Conservation (phyloP, 192 early-diverging fungal genomes). For the Coemansia sp. region DNA sequence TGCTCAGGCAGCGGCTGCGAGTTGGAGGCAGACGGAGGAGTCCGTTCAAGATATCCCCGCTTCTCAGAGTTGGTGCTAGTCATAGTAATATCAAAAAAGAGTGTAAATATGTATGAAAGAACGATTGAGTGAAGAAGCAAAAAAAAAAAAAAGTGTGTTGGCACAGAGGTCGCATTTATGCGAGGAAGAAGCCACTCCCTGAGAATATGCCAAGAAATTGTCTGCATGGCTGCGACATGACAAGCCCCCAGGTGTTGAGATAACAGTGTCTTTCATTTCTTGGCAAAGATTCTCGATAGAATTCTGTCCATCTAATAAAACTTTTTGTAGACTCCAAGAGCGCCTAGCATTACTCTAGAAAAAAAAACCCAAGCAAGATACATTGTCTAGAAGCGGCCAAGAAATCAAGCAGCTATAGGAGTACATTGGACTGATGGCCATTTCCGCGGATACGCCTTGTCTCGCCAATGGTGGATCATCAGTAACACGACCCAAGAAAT, state of each 20-base stretch:
- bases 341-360: neutral
- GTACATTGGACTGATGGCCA: neutral
- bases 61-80: slow-evolving; percentile 2
- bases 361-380: neutral
- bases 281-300: slow-evolving; percentile 1
- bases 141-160: neutral
- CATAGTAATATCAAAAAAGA: neutral
- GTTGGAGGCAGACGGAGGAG: neutral
- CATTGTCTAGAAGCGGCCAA: neutral
- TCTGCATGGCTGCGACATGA: neutral
- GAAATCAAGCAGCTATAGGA: slow-evolving; percentile 13
- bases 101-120: neutral
- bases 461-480: slow-evolving; percentile 39
- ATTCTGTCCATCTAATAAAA: neutral
- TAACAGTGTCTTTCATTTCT: neutral
- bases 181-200: neutral
- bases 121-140: neutral
- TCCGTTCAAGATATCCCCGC: neutral
- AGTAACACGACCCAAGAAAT: slow-evolving; percentile 43
- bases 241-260: neutral
- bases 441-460: slow-evolving; percentile 25
- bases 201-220: neutral
- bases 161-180: neutral
- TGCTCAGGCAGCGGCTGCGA: neutral
- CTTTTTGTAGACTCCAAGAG: neutral